phyloP scores from a whole-genome alignment of 371 early-diverging fungal species.

The Mucor plumbeus region DNA sequence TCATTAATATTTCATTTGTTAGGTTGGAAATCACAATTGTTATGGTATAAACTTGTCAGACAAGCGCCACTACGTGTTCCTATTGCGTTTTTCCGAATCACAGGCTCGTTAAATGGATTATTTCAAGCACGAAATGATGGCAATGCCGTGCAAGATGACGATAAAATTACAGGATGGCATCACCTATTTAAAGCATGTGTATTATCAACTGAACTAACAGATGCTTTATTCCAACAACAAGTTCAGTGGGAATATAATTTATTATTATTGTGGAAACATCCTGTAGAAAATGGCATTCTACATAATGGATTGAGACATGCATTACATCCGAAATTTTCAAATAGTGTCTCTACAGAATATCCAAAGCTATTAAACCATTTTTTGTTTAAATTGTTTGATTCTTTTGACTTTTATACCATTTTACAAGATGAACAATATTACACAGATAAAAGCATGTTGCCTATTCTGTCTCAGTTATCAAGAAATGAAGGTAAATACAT shows the following conservation, averaged over 20 bases:
- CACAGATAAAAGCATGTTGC: background rate
- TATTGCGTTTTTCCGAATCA: slow-evolving; percentile 12
- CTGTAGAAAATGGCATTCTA: slow-evolving; percentile 22
- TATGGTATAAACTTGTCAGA: slow-evolving; percentile 27
- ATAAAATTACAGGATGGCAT: slow-evolving; percentile 22
- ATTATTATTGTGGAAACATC: slow-evolving; percentile 32
- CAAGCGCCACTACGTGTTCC: slow-evolving; percentile 15
- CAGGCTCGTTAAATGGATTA: slow-evolving; percentile 16
- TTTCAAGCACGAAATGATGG: background rate
- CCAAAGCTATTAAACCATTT: slow-evolving; percentile 27
- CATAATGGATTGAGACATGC: slow-evolving; percentile 16
- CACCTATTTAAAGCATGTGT: slow-evolving; percentile 30
- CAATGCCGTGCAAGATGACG: background rate
- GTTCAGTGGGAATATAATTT: slow-evolving; percentile 32
- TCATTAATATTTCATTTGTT: background rate
- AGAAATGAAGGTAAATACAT: background rate
- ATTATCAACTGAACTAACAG: slow-evolving; percentile 23
- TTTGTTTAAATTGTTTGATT: slow-evolving; percentile 23
- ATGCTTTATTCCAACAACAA: slow-evolving; percentile 17
- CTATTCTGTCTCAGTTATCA: slow-evolving; percentile 10
- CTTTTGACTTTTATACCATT: background rate
- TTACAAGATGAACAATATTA: slow-evolving; percentile 2
- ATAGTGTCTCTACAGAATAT: slow-evolving; percentile 27
- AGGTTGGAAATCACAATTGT: slow-evolving; percentile 32
- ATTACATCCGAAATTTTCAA: slow-evolving; percentile 25